These are phyloP conservation scores for Calonectria montana DNA, from an alignment of 2,329 filamentous ascomycete species.

Conservation along the genomic window DNA sequence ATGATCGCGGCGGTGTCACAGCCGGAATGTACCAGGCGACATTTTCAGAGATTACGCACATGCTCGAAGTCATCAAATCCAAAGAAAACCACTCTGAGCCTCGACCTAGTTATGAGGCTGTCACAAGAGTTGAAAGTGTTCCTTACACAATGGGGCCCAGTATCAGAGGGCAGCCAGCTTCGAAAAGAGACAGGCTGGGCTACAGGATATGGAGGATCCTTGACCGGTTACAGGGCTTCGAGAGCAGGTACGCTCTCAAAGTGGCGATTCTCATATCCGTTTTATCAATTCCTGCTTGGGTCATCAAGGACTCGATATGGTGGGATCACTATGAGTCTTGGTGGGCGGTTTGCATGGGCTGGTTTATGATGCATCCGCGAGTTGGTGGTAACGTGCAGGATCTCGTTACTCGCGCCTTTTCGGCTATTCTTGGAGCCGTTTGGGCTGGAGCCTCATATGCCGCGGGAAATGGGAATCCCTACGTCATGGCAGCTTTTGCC, in stretches of 20 bases:
- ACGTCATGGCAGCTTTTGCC: slow-evolving; percentile 66
- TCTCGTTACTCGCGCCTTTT: slow-evolving; percentile 61
- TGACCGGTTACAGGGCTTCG: slow-evolving; percentile 67
- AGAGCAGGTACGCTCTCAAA: slow-evolving; percentile 68
- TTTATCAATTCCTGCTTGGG: slow-evolving; percentile 66
- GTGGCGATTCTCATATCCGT: slow-evolving; percentile 62
- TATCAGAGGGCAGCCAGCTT: slow-evolving; percentile 47
- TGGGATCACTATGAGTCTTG: slow-evolving; percentile 67
- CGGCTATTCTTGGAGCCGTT: slow-evolving; percentile 62
- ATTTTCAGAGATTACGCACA: slow-evolving; percentile 55
- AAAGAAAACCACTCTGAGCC: slow-evolving; percentile 46
- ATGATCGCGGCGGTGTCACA: slow-evolving; percentile 69
- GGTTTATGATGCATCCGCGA: slow-evolving; percentile 62
- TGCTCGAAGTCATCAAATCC: slow-evolving; percentile 57
- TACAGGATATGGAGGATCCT: slow-evolving; percentile 62
- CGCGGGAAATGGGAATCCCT: slow-evolving; percentile 63
- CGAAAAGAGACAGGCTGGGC: slow-evolving; percentile 53
- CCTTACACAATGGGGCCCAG: slow-evolving; percentile 53
- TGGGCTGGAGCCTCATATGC: slow-evolving; percentile 66
- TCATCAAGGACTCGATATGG: slow-evolving; percentile 58
- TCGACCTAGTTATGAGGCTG: slow-evolving; percentile 33
- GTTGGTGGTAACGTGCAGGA: slow-evolving; percentile 70
- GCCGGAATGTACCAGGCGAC: slow-evolving; percentile 62
- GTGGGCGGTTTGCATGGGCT: slow-evolving; percentile 69
- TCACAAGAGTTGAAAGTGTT: slow-evolving; percentile 46